Evolutionary conservation across 306 rosid species (phyloP).

Genomic region (Prunus kanzakura): DNA sequence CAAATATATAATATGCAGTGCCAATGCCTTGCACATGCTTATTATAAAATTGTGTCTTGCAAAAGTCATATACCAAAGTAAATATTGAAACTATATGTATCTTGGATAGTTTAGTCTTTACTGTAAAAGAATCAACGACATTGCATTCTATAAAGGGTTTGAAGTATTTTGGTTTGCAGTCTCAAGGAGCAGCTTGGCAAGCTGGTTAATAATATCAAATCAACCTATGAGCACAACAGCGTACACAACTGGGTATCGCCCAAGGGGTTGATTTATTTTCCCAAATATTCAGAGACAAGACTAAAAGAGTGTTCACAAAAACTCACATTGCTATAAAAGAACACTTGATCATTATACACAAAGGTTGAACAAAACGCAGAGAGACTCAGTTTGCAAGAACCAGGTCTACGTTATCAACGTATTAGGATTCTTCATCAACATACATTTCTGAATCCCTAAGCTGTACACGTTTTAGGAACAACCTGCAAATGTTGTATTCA

Average conservation of each 20-base stretch:
- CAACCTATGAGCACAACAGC: too few species aligned
- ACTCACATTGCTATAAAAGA: neutral
- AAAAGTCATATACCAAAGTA: neutral
- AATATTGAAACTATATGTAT: neutral
- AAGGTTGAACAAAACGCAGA: neutral
- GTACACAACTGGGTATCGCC: too few species aligned
- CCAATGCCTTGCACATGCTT: slow-evolving; percentile 19
- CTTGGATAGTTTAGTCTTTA: neutral
- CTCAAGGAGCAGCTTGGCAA: too few species aligned
- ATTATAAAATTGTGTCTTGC: neutral
- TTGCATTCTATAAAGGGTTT: too few species aligned
- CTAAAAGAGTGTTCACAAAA: neutral
- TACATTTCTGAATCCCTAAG: slow-evolving; percentile 40
- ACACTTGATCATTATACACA: neutral
- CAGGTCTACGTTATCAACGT: neutral
- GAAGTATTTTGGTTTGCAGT: neutral
- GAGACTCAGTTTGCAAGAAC: neutral
- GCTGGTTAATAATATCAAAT: neutral
- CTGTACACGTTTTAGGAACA: slow-evolving; percentile 15
- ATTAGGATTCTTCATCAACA: slow-evolving; percentile 39
- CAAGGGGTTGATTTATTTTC: too few species aligned
- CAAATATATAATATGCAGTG: slow-evolving; percentile 15
- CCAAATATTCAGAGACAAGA: neutral
- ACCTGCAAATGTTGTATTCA: slow-evolving; percentile 26
- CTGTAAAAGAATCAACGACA: neutral